These are phyloP conservation scores for Domatiomyces globalis DNA, from an alignment of 2,329 filamentous ascomycete species.

Conservation along the genomic window DNA sequence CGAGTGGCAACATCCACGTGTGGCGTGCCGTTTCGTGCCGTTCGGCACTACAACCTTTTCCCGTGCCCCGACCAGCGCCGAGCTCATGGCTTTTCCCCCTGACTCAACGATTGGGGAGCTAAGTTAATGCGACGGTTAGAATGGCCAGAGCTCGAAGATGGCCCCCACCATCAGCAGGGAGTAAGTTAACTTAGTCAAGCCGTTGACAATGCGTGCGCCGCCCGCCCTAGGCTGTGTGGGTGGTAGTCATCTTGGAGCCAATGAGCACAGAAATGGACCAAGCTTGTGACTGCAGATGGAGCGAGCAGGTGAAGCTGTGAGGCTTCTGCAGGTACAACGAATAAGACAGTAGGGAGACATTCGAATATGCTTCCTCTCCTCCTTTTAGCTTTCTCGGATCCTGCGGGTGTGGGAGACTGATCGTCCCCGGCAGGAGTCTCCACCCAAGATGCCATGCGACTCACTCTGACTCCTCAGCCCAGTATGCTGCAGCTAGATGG, in stretches of 20 bases:
- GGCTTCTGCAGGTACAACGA: background rate
- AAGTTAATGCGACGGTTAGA: background rate
- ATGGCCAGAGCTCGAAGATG: background rate
- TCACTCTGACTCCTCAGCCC: no score
- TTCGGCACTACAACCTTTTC: background rate
- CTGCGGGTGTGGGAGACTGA: no score
- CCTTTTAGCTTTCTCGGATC: background rate
- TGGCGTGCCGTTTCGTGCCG: background rate
- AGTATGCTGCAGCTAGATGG: no score
- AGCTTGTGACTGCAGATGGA: background rate
- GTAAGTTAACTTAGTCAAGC: background rate
- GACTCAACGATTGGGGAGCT: background rate
- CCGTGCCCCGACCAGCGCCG: no score
- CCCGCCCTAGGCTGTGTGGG: background rate
- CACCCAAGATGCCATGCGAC: background rate
- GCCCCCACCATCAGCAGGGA: background rate
- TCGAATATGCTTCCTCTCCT: background rate
- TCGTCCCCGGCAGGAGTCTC: background rate
- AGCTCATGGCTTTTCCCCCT: background rate
- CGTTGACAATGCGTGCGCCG: background rate
- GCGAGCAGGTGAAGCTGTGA: background rate
- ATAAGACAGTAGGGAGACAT: background rate
- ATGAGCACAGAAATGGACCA: background rate
- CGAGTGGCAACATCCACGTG: background rate
- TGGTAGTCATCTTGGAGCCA: background rate